Base-by-base conservation (phyloP, 306 rosid species). In the Hippophae rhamnoides region DNA sequence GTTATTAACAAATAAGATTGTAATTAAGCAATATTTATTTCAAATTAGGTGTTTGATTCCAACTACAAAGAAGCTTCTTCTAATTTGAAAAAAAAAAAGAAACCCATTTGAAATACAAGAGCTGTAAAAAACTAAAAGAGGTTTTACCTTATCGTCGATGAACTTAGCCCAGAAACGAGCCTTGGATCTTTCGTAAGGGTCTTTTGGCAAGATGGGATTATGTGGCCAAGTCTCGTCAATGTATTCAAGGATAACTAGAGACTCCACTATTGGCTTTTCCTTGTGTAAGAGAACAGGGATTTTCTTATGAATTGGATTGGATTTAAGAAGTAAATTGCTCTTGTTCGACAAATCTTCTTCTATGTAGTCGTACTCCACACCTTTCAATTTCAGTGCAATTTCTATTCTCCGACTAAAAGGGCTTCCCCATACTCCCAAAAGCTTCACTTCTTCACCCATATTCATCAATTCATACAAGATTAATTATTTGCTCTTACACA, bases 91-190 rank as follows among this genome's bases (percentile, higher is more conserved):
- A 18, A n/a, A n/a, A n/a, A n/a, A n/a, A n/a, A n/a, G n/a, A n/a
- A 18, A 18, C 23, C 23, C 23, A 18, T 18, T 18, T 18, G 23
- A 18, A 0, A 18, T 18, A 0, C 1, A 1, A 1, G 23, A 18
- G 23, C 23, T 1, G 23, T 18, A 18, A 18, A 18, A 18, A 18
- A 18, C 23, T 18, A 18, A 18, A 18, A 18, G 1, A 18, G 23
- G 23, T 18, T 6, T 6, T 57, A 84, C 92, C 85, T 79, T 82
- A 9, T 79, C 95, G 13, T 87, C 85, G 0, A 84, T 10, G 73
- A 84, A 74, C 42, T 58, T 82, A 10, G 85, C 66, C 94, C 88
- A 88, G 47, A 88, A 88, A n/a, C 86, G 83, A 7, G 88, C 81
- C 1, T 25, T 9, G 54, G 96, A 81, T 71, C 69, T 76, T 7